Percentiles rank a stretch among this genome's conserved stretches.
Conservation (phyloP, 1,284 basidiomycete genomes). For the Irpex sp. region DNA sequence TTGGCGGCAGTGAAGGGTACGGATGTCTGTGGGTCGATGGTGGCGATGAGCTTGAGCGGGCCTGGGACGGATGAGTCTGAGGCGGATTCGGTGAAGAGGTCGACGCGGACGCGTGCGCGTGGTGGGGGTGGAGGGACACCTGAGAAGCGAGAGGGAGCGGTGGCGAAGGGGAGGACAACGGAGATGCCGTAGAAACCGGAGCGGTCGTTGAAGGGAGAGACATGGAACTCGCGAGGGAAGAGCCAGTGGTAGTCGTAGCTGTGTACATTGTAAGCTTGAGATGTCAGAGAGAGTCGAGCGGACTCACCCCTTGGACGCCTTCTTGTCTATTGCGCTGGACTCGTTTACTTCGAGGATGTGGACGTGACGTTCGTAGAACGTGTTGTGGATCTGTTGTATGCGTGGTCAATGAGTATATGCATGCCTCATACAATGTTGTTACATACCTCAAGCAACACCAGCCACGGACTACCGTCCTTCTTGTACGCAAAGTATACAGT, state of each 20-base stretch:
- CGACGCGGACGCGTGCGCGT: constrained; percentile 39
- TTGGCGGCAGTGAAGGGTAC: constrained; percentile 36
- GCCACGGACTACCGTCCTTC: constrained; percentile 31
- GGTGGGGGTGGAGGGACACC: constrained; percentile 17
- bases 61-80: constrained; percentile 22
- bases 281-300: not conserved
- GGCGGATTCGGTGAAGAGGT: constrained; percentile 28
- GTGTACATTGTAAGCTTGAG: not conserved
- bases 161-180: constrained; percentile 34
- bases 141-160: constrained; percentile 29
- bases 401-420: not conserved
- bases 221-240: constrained; percentile 69
- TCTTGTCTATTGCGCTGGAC: constrained; percentile 36
- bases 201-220: constrained; percentile 78
- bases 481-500: constrained; percentile 70
- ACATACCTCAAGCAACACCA: constrained; percentile 53
- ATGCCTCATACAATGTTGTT: not conserved
- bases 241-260: constrained; percentile 65
- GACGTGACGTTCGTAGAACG: constrained; percentile 69
- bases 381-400: constrained; percentile 62
- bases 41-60: constrained; percentile 45
- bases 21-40: constrained; percentile 34
- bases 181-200: constrained; percentile 60
- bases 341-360: constrained; percentile 40
- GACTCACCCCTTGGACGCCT: constrained; percentile 34